Evolutionary conservation across 2,329 filamentous ascomycete species (phyloP).

Genomic region (Calonectria leucothoes): DNA sequence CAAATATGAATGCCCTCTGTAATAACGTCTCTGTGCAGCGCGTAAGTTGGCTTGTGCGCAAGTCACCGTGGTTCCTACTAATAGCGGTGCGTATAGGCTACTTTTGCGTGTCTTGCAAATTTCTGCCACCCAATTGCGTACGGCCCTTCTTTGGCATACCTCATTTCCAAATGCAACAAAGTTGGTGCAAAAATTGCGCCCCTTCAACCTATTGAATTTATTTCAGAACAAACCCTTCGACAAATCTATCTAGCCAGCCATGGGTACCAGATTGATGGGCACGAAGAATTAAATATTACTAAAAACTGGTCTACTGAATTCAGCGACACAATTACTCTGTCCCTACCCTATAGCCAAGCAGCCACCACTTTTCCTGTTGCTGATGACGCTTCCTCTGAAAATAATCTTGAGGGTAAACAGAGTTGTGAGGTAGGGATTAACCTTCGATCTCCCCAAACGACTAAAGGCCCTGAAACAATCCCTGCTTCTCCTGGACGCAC

Average conservation of each 20-base stretch:
- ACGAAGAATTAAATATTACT: conserved; percentile 37
- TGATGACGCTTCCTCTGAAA: not conserved
- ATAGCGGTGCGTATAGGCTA: conserved; percentile 32
- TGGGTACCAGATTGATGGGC: conserved; percentile 15
- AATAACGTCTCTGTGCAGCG: conserved; percentile 37
- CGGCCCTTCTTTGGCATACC: conserved; percentile 43
- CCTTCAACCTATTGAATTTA: conserved; percentile 46
- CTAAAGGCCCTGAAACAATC: not conserved
- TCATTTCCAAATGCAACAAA: conserved; percentile 41
- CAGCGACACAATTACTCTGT: conserved; percentile 48
- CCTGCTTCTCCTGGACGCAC: not conserved
- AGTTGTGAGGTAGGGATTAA: not conserved
- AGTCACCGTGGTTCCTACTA: conserved; percentile 27
- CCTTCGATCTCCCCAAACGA: not conserved
- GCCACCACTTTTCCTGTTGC: conserved; percentile 15
- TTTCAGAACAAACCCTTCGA: conserved; percentile 20
- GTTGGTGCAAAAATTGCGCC: conserved; percentile 42
- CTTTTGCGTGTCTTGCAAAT: conserved; percentile 47
- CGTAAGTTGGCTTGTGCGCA: conserved; percentile 26
- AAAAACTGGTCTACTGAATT: conserved; percentile 45
- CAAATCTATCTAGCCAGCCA: conserved; percentile 16
- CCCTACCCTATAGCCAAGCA: conserved; percentile 32
- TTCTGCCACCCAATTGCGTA: conserved; percentile 44
- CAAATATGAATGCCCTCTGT: conserved; percentile 27
- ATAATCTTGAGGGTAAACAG: not conserved